Base-by-base conservation (phyloP, 225 moss, liverwort and hornwort species). In the Marchantia paleacea region DNA sequence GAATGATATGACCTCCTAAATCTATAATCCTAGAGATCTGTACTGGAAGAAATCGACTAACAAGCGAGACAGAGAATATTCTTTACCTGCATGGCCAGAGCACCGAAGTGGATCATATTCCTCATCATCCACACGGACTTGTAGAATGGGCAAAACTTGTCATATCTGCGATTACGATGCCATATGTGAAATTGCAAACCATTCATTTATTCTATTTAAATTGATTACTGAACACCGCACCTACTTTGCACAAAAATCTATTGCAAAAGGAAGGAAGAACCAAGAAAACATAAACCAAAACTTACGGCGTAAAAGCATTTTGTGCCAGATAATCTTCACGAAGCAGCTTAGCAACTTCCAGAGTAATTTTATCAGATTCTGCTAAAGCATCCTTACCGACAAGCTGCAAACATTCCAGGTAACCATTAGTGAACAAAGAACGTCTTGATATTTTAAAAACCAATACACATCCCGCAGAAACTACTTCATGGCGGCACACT, bases 101-200 rank as follows among this genome's bases (percentile, higher is more conserved):
- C 93, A 82, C 69, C 87, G 75, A 97, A 97, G 77, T 97, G 93
- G 61, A 97, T 70, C 6, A 95, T 97, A 24, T 97, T 97, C 76
- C 92, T 90, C 97, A 97, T 95, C 97, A 97, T 97, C 97, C 97
- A 97, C 72, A 97, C 97, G 18, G 95, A 97, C 84, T 97, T 97
- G 81, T 95, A 97, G 81, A 97, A 97, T 14, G 97, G 97, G 75
- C 95, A 97, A 76, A 89, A 97, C 87, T 97, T 97, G 76, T 97
- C 97, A 69, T 97, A 93, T 55, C 93, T 93, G 90, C 78, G 63
- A 83, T 31, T 65, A 73, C 63, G 55, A n/a, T 74, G 57, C 75
- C 28, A 22, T 26, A 60, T 6, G 73, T 75, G 75, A 31, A 60
- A n/a, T 57, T 57, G 8, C 19, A 57, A 57, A 3, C 13, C 57